phyloP scores from a whole-genome alignment of 441 rosid species.

The Bocquillonia castaneifolia region DNA sequence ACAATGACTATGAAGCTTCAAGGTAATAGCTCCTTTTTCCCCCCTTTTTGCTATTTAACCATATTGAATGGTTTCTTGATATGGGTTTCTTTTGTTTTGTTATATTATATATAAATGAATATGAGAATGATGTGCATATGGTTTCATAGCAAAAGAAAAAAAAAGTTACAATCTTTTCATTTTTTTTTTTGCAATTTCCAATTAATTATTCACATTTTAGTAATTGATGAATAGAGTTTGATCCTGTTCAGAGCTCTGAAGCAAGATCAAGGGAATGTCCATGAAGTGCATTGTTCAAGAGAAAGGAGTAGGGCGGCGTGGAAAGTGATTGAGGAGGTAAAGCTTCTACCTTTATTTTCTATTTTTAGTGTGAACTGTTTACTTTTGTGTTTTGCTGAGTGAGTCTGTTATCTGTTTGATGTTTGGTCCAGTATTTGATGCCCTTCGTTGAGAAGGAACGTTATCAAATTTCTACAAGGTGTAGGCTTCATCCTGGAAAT shows the following conservation, averaged over 20 bases:
- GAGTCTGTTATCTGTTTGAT: not conserved
- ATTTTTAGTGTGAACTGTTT: not conserved
- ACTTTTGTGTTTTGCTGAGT: not conserved
- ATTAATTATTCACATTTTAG: not conserved
- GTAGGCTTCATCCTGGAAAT: conserved; percentile 80
- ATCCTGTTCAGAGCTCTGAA: conserved; percentile 34
- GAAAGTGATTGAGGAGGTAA: conserved; percentile 77
- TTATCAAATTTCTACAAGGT: conserved; percentile 48
- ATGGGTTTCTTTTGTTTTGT: conserved; percentile 10
- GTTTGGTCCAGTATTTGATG: conserved; percentile 63
- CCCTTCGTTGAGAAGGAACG: conserved; percentile 74
- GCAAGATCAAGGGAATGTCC: conserved; percentile 32
- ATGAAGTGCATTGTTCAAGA: conserved; percentile 89
- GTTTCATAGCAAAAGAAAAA: too few species aligned
- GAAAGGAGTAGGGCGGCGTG: conserved; percentile 87
- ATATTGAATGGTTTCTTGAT: conserved; percentile 7
- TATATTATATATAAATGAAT: not conserved
- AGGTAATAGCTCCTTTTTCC: conserved; percentile 28
- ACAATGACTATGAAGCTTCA: conserved; percentile 28
- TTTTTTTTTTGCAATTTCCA: conserved; percentile 1
- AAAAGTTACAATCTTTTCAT: not conserved
- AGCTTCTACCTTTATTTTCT: not conserved
- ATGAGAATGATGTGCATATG: conserved; percentile 3
- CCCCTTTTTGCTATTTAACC: not conserved
- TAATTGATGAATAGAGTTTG: conserved; percentile 5